Evolutionary conservation across 1,284 basidiomycete genomes (phyloP), one percentile per base, ranked within the genome.

Genomic region (Malassezia arunalokei): DNA sequence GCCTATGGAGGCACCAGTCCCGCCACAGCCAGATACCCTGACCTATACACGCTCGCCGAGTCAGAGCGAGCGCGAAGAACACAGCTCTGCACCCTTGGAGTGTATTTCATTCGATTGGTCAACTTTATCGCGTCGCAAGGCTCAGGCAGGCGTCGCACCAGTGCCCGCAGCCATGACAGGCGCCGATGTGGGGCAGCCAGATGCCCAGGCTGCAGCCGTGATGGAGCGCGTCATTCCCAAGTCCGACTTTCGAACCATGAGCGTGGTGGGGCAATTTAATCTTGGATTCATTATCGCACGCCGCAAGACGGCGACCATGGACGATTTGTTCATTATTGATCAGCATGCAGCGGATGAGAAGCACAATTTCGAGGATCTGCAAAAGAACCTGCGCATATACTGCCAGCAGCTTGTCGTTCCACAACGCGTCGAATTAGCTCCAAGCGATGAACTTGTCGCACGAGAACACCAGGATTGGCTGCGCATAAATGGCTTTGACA

Each of bases 331-430:
- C 75, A 91, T 98, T 61, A 80, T 96, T 20, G 90, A 91, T 66
- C 70, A 73, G 47, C 87, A 80, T 67, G 79, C 79, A 1, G 76
- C 76, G 14, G 92, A 99, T 73, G 94, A 98, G 75, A 98, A 98
- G 77, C 96, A 85, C 76, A 98, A 96, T 70, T 98, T 96, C 71
- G 92, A 99, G 77, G 85, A 81, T 3, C 75, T 98, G 54, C 92
- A 96, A 74, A 79, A 80, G 55, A 86, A 83, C 27, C 94, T 90
- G 3, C 80, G 79, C 52, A 91, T 99, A 51, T 81, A 86, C 60
- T 87, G 85, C 4, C 92, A 98, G 68, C 81, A 78, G 54, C 77
- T 98, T 8, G 82, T 92, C 65, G 79, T 78, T 85, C 84, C 91
- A 0, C 82, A 81, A 38, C 73, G 78, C 5, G 76, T 98, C 54